Percentiles rank a stretch among this genome's conserved stretches.
Evolutionary conservation across 441 rosid genomes (phyloP).

Genomic region (Rhodomyrtus psidioides): DNA sequence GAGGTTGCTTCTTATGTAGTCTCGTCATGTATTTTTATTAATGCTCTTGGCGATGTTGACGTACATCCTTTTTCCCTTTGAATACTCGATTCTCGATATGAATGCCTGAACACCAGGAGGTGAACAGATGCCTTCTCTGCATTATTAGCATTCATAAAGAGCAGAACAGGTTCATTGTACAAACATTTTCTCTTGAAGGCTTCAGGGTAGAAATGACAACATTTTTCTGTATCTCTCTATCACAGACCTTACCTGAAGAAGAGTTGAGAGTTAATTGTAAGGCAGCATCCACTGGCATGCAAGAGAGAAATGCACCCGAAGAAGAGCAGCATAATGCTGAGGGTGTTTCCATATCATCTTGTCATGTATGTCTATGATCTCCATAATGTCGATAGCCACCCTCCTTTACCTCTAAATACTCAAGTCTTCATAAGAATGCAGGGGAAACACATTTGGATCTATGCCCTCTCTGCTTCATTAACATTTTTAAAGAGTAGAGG

Average conservation of each 20-base stretch:
- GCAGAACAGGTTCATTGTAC: not conserved
- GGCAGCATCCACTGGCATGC: not conserved
- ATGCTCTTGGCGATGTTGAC: not conserved
- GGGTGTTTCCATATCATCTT: slow-evolving; percentile 10
- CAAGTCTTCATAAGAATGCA: not conserved
- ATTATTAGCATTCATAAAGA: not conserved
- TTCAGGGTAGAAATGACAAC: not conserved
- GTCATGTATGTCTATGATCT: slow-evolving; percentile 19
- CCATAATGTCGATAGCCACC: not conserved
- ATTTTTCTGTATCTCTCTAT: not conserved
- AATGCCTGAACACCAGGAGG: not conserved
- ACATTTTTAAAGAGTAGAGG: not conserved
- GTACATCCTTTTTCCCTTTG: not conserved
- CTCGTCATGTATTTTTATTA: not conserved
- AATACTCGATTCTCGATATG: not conserved
- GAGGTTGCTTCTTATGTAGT: not conserved
- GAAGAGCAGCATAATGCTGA: slow-evolving; percentile 3
- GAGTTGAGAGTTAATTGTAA: not conserved
- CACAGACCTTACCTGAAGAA: not conserved
- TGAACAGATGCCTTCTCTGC: not conserved
- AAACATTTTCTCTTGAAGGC: not conserved
- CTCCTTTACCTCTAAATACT: not conserved
- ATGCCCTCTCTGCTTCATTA: not conserved
- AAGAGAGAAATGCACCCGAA: not conserved
- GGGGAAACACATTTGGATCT: not conserved